These are phyloP conservation scores for Cladosporium sp. DNA, from an alignment of 2,329 filamentous ascomycete genomes.

Conservation along the genomic window DNA sequence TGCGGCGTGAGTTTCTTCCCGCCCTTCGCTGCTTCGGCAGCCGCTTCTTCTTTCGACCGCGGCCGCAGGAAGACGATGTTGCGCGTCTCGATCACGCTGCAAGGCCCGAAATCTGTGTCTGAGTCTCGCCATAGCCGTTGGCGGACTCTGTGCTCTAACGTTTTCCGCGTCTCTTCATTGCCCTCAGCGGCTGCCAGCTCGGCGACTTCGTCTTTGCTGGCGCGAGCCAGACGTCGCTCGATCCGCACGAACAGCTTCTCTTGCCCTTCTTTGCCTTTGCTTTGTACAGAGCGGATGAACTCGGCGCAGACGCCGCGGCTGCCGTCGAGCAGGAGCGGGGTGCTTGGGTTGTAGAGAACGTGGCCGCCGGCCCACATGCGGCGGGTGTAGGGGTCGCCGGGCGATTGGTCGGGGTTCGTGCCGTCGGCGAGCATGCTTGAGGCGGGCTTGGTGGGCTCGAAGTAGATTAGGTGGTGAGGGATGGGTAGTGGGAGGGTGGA, in stretches of 20 bases:
- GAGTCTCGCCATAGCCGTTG: constrained; percentile 41
- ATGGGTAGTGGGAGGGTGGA: constrained; percentile 46
- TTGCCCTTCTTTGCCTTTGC: constrained; percentile 47
- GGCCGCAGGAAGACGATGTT: constrained; percentile 62
- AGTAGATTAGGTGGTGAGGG: constrained; percentile 83
- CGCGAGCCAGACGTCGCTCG: constrained; percentile 47
- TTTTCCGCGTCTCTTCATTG: constrained; percentile 28
- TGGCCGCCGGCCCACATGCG: constrained; percentile 88
- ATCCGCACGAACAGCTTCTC: constrained; percentile 60
- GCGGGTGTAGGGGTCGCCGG: constrained; percentile 65
- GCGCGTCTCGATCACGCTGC: constrained; percentile 53
- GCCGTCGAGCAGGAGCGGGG: constrained; percentile 31
- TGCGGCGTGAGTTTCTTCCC: constrained; percentile 40
- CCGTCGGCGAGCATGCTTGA: constrained; percentile 71
- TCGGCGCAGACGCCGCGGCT: constrained; percentile 43
- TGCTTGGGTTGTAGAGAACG: constrained; percentile 50
- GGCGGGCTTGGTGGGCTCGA: constrained; percentile 64
- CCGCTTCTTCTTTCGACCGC: constrained; percentile 38
- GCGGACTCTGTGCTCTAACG: constrained; percentile 34
- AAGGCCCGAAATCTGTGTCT: constrained; percentile 40
- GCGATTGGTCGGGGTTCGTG: constrained; percentile 74
- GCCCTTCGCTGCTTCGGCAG: constrained; percentile 25
- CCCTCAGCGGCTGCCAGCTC: constrained; percentile 35
- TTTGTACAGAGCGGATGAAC: constrained; percentile 43
- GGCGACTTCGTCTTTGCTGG: constrained; percentile 27